phyloP scores from a whole-genome alignment of 495 filamentous ascomycete genomes.

The Talaromyces stipitatus region DNA sequence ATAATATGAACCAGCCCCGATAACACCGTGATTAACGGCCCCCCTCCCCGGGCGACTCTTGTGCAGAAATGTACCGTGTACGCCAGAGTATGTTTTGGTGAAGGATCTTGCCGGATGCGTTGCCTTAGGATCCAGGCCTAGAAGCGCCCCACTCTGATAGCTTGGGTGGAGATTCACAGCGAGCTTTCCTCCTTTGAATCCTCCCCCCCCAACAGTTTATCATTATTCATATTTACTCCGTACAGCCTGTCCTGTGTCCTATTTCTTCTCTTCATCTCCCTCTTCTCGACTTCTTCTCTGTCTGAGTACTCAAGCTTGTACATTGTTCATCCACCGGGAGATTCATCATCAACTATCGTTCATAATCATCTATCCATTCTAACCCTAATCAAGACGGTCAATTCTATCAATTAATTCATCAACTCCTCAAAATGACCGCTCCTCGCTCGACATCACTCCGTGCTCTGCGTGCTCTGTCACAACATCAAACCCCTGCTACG shows the following conservation, averaged over 20 bases:
- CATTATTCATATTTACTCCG: background rate
- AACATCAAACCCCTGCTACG: constrained; percentile 27
- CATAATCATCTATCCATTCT: background rate
- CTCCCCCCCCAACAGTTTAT: background rate
- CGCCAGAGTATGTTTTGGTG: background rate
- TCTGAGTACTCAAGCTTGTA: background rate
- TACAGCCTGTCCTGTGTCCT: background rate
- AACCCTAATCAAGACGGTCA: too few species aligned
- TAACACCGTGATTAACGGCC: background rate
- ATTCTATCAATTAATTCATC: background rate
- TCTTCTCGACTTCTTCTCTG: background rate
- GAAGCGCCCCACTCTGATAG: background rate
- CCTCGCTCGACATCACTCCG: constrained; percentile 42
- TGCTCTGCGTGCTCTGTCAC: constrained; percentile 38
- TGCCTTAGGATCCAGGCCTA: background rate
- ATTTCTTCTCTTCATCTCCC: background rate
- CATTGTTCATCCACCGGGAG: background rate
- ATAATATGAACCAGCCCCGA: background rate
- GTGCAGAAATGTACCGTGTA: background rate
- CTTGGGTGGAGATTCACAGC: background rate
- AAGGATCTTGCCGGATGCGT: background rate
- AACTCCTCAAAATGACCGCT: constrained; percentile 46
- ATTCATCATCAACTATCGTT: background rate
- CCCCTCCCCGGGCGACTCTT: background rate
- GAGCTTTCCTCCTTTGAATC: background rate